Percentiles rank a stretch among this genome's conserved stretches.
Conservation (phyloP, 2,329 filamentous ascomycete species). For the Dothiorella sarmentorum region DNA sequence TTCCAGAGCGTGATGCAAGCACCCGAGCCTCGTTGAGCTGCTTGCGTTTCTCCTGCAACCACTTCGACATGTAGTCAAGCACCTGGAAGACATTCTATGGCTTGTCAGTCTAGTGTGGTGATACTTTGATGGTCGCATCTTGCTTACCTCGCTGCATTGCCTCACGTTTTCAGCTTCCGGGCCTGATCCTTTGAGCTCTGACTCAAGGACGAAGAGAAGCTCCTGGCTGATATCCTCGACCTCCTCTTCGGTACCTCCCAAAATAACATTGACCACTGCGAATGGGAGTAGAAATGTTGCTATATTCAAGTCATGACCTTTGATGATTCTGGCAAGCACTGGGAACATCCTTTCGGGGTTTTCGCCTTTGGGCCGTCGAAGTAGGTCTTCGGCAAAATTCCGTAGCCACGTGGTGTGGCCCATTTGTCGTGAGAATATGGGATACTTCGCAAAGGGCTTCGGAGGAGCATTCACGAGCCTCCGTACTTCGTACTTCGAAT, state of each 20-base stretch:
- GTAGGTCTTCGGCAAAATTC: constrained; percentile 73
- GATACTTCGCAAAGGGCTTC: constrained; percentile 53
- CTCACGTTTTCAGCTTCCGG: constrained; percentile 73
- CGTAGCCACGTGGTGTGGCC: constrained; percentile 80
- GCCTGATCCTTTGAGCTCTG: constrained; percentile 53
- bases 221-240: constrained; percentile 67
- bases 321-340: constrained; percentile 76
- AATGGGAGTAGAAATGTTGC: constrained; percentile 88
- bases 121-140: background rate
- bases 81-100: constrained; percentile 78
- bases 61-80: constrained; percentile 86
- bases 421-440: constrained; percentile 67
- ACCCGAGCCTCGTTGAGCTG: constrained; percentile 37
- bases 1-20: constrained; percentile 44
- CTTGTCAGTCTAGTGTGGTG: constrained; percentile 23
- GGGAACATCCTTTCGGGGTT: constrained; percentile 77
- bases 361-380: constrained; percentile 71
- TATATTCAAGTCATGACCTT: constrained; percentile 80
- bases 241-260: constrained; percentile 66
- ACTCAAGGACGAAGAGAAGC: constrained; percentile 68
- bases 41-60: constrained; percentile 76
- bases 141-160: constrained; percentile 80
- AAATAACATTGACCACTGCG: constrained; percentile 74
- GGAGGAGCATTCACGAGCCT: constrained; percentile 49
- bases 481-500: constrained; percentile 66